Conservation (phyloP, 2,329 filamentous ascomycete species). For the Sporothrix euskadiensis region DNA sequence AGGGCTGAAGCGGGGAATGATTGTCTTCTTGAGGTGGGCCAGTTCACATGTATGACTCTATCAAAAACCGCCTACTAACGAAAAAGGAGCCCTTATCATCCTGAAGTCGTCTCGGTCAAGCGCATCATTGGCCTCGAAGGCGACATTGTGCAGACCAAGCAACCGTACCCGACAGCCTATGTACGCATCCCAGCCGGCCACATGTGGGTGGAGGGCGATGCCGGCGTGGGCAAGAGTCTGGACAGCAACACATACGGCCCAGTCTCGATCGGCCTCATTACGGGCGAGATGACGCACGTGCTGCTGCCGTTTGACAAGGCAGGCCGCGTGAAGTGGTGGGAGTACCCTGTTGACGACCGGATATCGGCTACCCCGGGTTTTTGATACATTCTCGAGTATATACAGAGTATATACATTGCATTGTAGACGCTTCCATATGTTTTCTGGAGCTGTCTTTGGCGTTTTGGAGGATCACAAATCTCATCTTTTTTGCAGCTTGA, state of each 20-base stretch:
- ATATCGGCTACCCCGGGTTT: not conserved
- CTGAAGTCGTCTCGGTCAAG: constrained; percentile 73
- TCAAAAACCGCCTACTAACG: not conserved
- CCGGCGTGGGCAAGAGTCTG: constrained; percentile 64
- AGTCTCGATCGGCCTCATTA: constrained; percentile 71
- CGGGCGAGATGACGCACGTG: constrained; percentile 71
- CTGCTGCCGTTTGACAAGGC: constrained; percentile 66
- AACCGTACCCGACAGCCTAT: constrained; percentile 57
- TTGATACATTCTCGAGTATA: no score
- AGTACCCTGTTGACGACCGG: constrained; percentile 41
- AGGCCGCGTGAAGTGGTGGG: constrained; percentile 59
- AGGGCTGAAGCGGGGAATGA: constrained; percentile 67
- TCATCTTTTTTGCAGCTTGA: not conserved
- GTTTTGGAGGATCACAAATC: not conserved
- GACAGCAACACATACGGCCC: constrained; percentile 94
- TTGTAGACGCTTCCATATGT: not conserved
- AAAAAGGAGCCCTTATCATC: constrained; percentile 67
- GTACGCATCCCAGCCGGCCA: constrained; percentile 77
- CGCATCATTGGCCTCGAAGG: constrained; percentile 78
- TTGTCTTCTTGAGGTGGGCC: constrained; percentile 67
- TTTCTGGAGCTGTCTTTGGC: not conserved
- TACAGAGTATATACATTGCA: not conserved
- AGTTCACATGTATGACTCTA: not conserved
- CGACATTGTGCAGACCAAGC: constrained; percentile 68
- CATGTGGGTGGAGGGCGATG: constrained; percentile 95